Conservation (phyloP, 768 basidiomycete genomes). For the Piloderma croceum region DNA sequence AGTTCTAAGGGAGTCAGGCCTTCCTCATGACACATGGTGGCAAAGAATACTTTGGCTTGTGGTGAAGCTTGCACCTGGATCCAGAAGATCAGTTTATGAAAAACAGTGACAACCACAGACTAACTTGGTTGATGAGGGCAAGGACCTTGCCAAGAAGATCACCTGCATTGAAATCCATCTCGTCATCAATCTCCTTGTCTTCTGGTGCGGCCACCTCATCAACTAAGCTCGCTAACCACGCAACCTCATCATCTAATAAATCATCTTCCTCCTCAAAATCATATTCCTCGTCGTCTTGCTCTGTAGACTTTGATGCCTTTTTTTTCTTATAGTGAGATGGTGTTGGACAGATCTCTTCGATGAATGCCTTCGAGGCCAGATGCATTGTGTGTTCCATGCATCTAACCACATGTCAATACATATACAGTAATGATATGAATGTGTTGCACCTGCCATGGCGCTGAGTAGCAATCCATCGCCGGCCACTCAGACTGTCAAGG, state of each 20-base stretch:
- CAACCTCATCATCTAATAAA: no score
- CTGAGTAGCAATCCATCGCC: conserved; percentile 19
- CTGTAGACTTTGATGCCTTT: neutral
- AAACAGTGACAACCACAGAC: conserved; percentile 11
- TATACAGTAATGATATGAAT: neutral
- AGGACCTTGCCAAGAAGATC: conserved; percentile 4
- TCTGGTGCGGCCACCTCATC: no score
- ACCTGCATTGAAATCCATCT: conserved; percentile 7
- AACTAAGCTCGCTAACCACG: no score
- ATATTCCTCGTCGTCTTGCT: no score
- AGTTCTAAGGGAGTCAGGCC: conserved; percentile 18
- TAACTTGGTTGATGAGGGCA: conserved; percentile 7
- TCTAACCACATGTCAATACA: conserved; percentile 9
- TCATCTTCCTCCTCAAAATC: no score
- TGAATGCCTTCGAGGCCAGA: conserved; percentile 23
- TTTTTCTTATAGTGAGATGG: conserved; percentile 3
- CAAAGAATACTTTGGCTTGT: conserved; percentile 24
- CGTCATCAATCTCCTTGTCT: no score
- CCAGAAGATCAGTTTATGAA: no score
- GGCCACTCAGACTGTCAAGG: conserved; percentile 8
- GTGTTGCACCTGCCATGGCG: conserved; percentile 17
- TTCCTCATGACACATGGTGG: conserved; percentile 13
- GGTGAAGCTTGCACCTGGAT: conserved; percentile 19
- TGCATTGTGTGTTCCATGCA: conserved; percentile 32
- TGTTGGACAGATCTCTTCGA: conserved; percentile 18